These are phyloP conservation scores for Hibiscus syriacus DNA, from an alignment of 345 rosid species.

Conservation along the genomic window DNA sequence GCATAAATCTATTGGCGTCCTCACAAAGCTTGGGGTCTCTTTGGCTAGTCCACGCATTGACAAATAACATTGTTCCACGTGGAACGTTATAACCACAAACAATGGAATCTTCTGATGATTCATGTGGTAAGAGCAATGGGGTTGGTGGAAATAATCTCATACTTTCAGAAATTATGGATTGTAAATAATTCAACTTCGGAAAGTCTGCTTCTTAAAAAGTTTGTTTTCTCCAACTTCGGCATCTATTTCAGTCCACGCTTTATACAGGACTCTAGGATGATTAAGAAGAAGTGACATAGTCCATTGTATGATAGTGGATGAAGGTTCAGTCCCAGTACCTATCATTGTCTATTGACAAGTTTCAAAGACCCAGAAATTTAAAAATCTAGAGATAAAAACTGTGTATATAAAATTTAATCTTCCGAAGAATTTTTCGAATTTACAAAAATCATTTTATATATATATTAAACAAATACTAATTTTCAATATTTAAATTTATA, in stretches of 20 bases:
- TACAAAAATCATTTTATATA: too few species aligned
- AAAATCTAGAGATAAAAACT: neutral
- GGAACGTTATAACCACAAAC: conserved; percentile 24
- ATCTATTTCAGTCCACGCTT: conserved; percentile 17
- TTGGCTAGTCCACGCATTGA: conserved; percentile 29
- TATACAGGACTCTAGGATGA: conserved; percentile 18
- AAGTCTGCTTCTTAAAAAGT: conserved; percentile 21
- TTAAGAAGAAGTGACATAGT: conserved; percentile 32
- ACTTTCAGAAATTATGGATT: conserved; percentile 18
- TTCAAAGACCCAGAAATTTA: neutral
- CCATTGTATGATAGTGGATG: conserved; percentile 28
- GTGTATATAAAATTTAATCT: too few species aligned
- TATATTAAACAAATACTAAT: too few species aligned
- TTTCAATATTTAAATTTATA: too few species aligned
- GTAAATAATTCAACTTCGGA: conserved; percentile 11
- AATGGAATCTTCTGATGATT: conserved; percentile 20
- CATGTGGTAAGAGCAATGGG: conserved; percentile 15
- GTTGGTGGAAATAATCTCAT: conserved; percentile 13
- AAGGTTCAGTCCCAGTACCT: conserved; percentile 26
- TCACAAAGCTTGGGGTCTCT: conserved; percentile 30
- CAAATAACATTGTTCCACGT: conserved; percentile 28
- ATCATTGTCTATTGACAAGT: conserved; percentile 9
- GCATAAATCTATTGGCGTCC: conserved; percentile 19
- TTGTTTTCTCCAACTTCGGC: conserved; percentile 10
- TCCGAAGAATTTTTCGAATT: too few species aligned